These are phyloP conservation scores for Colletotrichum musicola DNA, from an alignment of 2,329 filamentous ascomycete genomes.

Conservation along the genomic window DNA sequence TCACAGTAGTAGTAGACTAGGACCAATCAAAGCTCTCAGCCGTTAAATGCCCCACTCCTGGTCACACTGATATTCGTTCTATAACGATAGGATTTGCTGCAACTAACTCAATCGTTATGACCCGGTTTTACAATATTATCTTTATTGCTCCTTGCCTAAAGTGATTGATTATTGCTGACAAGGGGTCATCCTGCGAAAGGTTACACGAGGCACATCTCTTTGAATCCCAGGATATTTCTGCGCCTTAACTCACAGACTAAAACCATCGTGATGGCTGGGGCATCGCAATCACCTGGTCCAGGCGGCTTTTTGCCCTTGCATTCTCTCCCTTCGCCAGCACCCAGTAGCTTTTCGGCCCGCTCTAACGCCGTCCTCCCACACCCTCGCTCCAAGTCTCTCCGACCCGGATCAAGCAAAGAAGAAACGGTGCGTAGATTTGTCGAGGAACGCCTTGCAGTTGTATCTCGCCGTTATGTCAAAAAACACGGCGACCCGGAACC, in stretches of 20 bases:
- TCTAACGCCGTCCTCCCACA: constrained; percentile 61
- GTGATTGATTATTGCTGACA: too few species aligned
- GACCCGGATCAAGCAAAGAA: constrained; percentile 70
- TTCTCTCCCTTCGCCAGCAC: constrained; percentile 67
- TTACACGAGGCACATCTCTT: too few species aligned
- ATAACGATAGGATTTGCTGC: too few species aligned
- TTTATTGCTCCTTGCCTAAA: too few species aligned
- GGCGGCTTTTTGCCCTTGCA: constrained; percentile 66
- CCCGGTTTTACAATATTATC: too few species aligned
- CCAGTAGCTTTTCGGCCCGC: constrained; percentile 60
- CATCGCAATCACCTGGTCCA: constrained; percentile 43
- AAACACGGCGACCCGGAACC: constrained; percentile 63
- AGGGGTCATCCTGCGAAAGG: too few species aligned
- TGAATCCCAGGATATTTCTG: too few species aligned
- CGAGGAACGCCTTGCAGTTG: constrained; percentile 64
- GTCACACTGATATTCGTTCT: too few species aligned
- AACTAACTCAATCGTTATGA: too few species aligned
- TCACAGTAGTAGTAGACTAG: too few species aligned
- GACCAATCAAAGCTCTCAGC: too few species aligned
- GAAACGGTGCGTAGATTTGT: constrained; percentile 70
- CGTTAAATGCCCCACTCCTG: too few species aligned
- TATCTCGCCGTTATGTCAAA: constrained; percentile 71
- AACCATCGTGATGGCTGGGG: constrained; percentile 44
- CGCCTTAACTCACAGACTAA: not conserved
- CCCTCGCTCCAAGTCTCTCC: constrained; percentile 65